Percentiles rank a stretch among this genome's conserved stretches.
Evolutionary conservation across 2,329 filamentous ascomycete genomes (phyloP).

Genomic region (Diaporthe nobilis): DNA sequence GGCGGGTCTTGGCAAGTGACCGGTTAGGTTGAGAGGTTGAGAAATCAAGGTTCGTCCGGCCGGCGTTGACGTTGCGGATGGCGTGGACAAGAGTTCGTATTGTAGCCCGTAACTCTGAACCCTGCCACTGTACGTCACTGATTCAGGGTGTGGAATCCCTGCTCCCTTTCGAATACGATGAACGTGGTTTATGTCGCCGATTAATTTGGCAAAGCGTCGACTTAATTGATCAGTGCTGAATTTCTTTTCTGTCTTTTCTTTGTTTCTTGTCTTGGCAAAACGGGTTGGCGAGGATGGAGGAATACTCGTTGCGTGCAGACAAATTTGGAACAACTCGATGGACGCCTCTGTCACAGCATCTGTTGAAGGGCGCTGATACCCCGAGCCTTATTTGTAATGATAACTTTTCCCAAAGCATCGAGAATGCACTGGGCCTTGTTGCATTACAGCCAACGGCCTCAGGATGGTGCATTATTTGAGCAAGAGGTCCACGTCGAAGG

Average conservation of each 20-base stretch:
- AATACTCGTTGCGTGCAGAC: too few relatives aligned
- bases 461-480: not conserved
- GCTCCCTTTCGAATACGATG: not conserved
- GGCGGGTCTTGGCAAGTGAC: not conserved
- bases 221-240: not conserved
- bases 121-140: slow-evolving; percentile 19
- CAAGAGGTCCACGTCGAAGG: not conserved
- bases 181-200: too few relatives aligned
- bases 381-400: too few relatives aligned
- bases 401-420: too few relatives aligned
- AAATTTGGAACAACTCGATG: too few relatives aligned
- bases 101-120: slow-evolving; percentile 12
- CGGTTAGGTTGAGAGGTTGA: not conserved
- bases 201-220: not conserved
- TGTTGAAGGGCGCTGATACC: too few relatives aligned
- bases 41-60: slow-evolving; percentile 6
- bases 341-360: too few relatives aligned
- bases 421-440: too few relatives aligned
- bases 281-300: too few relatives aligned
- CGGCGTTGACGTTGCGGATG: not conserved
- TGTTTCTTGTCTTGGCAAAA: not conserved
- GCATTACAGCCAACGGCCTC: too few relatives aligned
- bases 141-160: slow-evolving; percentile 6
- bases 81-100: not conserved
- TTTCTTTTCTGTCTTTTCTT: too few relatives aligned